These are phyloP conservation scores for Tubosaeta sp. DNA, from an alignment of 768 basidiomycete species.

Conservation along the genomic window DNA sequence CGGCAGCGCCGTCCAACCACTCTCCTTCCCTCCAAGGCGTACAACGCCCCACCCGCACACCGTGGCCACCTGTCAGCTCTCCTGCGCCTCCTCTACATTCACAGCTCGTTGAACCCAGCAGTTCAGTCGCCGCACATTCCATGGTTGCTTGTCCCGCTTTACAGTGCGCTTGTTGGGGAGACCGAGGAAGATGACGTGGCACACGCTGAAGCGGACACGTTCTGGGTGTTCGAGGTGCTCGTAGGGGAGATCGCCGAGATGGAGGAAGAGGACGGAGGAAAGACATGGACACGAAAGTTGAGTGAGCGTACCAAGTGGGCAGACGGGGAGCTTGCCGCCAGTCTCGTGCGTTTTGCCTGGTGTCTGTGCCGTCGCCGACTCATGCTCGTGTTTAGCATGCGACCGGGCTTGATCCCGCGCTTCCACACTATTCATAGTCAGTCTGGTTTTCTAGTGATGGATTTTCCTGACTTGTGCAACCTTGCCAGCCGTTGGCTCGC, in stretches of 20 bases:
- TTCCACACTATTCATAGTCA: slow-evolving; percentile 80
- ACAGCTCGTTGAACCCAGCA: slow-evolving; percentile 67
- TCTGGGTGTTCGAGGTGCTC: slow-evolving; percentile 77
- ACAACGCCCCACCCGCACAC: slow-evolving; percentile 46
- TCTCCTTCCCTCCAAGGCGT: slow-evolving; percentile 44
- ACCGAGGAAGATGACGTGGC: slow-evolving; percentile 54
- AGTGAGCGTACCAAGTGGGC: slow-evolving; percentile 58
- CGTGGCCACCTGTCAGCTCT: slow-evolving; percentile 59
- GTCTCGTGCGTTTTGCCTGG: slow-evolving; percentile 42
- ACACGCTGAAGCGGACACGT: slow-evolving; percentile 75
- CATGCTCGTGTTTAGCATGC: slow-evolving; percentile 38
- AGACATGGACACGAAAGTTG: slow-evolving; percentile 58
- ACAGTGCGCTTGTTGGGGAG: slow-evolving; percentile 58
- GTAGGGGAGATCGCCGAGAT: slow-evolving; percentile 69
- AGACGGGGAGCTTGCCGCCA: slow-evolving; percentile 56
- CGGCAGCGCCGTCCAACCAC: slow-evolving; percentile 36
- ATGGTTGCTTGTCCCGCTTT: slow-evolving; percentile 66
- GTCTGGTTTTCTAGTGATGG: slow-evolving; percentile 21
- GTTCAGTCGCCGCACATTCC: slow-evolving; percentile 64
- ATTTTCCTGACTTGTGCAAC: neutral
- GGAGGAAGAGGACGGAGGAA: slow-evolving; percentile 63
- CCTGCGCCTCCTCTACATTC: slow-evolving; percentile 67
- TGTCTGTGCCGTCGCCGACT: neutral
- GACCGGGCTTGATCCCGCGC: slow-evolving; percentile 63
- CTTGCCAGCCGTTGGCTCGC: slow-evolving; percentile 66